phyloP scores from a whole-genome alignment of 1,284 basidiomycete species.

The Boletus albobrunnescens region DNA sequence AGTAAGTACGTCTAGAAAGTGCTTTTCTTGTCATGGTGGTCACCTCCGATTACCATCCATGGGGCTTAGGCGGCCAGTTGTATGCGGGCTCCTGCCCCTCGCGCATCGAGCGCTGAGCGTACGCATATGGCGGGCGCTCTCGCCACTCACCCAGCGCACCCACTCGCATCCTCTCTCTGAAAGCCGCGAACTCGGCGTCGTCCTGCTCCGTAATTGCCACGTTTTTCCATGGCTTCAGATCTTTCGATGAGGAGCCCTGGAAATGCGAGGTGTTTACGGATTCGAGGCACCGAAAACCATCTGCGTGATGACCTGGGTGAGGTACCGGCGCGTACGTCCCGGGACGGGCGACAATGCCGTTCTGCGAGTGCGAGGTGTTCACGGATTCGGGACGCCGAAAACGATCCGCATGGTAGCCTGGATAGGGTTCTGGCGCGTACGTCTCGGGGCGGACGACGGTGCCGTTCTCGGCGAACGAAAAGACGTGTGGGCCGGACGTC shows the following conservation, averaged over 20 bases:
- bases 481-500: constrained; percentile 20
- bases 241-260: not conserved
- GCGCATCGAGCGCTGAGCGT: too few species aligned
- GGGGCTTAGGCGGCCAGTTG: not conserved
- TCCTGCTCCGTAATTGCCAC: constrained; percentile 20
- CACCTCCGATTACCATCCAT: not conserved
- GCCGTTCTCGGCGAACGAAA: constrained; percentile 12
- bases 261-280: not conserved
- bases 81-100: not conserved
- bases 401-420: constrained; percentile 1
- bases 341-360: constrained; percentile 15
- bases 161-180: not conserved
- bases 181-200: constrained; percentile 12
- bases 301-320: constrained; percentile 7
- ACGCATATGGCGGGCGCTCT: not conserved
- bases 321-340: not conserved
- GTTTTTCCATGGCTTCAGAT: constrained; percentile 19
- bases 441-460: constrained; percentile 14
- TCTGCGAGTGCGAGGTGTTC: not conserved
- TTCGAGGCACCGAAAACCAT: not conserved
- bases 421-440: constrained; percentile 4
- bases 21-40: not conserved
- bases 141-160: not conserved
- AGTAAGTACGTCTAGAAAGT: not conserved
- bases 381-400: not conserved